Evolutionary conservation across 2,329 filamentous ascomycete genomes (phyloP).

Genomic region (Fusarium sp.): DNA sequence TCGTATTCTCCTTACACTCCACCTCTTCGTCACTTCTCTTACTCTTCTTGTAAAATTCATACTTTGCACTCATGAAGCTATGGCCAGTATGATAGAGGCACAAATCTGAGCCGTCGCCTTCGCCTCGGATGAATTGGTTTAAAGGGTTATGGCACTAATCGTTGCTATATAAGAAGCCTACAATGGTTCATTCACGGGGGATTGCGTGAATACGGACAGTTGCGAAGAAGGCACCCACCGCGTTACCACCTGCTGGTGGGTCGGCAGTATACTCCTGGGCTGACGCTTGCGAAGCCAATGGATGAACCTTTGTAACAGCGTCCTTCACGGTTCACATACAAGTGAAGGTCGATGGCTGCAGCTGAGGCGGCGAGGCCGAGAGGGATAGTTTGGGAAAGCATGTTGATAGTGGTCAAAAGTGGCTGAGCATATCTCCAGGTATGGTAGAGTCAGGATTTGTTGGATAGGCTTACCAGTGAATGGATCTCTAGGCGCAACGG

Average conservation of each 20-base stretch:
- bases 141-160: not conserved
- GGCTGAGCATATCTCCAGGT: not conserved
- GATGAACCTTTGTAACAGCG: not conserved
- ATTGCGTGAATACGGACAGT: not conserved
- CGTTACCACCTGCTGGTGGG: not conserved
- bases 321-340: not conserved
- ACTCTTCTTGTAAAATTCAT: not conserved
- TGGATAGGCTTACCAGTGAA: not conserved
- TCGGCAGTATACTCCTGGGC: not conserved
- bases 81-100: not conserved
- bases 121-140: not conserved
- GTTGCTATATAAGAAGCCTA: not conserved
- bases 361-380: not conserved
- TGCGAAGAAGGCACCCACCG: not conserved
- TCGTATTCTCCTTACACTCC: not conserved
- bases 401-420: not conserved
- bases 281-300: not conserved
- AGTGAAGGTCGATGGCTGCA: not conserved
- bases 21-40: not conserved
- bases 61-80: not conserved
- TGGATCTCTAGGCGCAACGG: not conserved
- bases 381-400: not conserved
- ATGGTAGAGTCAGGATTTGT: not conserved
- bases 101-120: not conserved
- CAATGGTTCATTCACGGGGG: not conserved